Evolutionary conservation across 106 monocot genomes (phyloP).

Genomic region (Posidonia australis): DNA sequence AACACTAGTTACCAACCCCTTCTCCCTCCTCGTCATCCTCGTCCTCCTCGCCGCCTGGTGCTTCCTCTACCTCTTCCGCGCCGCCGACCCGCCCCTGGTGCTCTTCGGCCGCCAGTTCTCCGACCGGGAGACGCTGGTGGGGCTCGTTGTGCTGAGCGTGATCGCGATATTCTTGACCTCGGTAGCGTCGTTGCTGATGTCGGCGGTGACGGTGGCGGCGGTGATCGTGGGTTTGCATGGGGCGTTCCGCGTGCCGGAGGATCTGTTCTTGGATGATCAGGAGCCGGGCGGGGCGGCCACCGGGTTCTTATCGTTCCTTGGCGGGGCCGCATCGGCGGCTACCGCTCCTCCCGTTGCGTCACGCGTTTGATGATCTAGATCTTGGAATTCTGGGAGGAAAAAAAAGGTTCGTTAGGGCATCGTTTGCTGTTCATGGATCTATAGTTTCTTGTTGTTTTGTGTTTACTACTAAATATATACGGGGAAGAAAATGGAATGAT

Average conservation of each 20-base stretch:
- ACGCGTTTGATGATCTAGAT: background rate
- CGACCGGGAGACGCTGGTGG: constrained; percentile 56
- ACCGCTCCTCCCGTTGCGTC: background rate
- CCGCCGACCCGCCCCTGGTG: constrained; percentile 49
- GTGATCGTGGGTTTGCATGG: constrained; percentile 45
- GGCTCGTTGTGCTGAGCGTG: constrained; percentile 38
- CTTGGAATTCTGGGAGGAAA: background rate
- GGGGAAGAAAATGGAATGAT: background rate
- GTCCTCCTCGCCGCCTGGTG: constrained; percentile 61
- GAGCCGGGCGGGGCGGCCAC: constrained; percentile 25
- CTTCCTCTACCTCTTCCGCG: constrained; percentile 73
- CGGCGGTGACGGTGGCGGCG: constrained; percentile 37
- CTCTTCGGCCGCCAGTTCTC: constrained; percentile 59
- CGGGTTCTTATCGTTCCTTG: constrained; percentile 48
- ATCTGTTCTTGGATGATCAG: constrained; percentile 79
- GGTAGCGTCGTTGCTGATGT: constrained; percentile 65
- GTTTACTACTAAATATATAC: background rate
- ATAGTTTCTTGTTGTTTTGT: background rate
- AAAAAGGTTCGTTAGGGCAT: background rate
- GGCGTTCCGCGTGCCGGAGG: constrained; percentile 61
- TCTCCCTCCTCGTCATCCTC: constrained; percentile 54
- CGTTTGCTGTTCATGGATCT: background rate
- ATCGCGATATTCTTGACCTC: constrained; percentile 56
- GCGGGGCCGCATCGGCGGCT: constrained; percentile 11
- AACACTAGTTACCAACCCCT: constrained; percentile 20